A percentile compares a stretch with the other conserved stretches of the same genome.
Evolutionary conservation across 2,329 filamentous ascomycete genomes (phyloP).

Genomic region (Aspergillus fumigatiaffinis): DNA sequence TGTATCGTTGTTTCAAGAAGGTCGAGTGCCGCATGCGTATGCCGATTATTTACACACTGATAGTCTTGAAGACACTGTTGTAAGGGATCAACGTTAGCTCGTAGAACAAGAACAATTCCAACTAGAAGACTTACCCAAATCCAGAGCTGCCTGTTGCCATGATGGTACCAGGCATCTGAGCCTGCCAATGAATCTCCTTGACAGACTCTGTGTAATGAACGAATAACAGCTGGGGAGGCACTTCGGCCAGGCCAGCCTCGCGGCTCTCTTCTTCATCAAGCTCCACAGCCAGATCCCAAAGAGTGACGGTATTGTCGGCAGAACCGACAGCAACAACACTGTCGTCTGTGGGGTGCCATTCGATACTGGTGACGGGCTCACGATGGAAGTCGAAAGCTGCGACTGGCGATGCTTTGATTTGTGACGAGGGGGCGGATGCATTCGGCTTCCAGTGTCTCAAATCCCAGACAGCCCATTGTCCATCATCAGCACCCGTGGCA

Average conservation of each 20-base stretch:
- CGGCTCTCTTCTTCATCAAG: slow-evolving; percentile 94
- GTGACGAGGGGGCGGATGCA: slow-evolving; percentile 44
- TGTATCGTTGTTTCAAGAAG: background rate
- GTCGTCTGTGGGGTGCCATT: slow-evolving; percentile 98
- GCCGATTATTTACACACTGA: slow-evolving; percentile 60
- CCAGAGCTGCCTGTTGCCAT: slow-evolving; percentile 85
- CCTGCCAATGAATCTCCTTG: slow-evolving; percentile 97
- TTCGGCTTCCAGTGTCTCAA: slow-evolving; percentile 86
- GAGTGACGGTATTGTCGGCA: slow-evolving; percentile 86
- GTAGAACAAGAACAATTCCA: background rate
- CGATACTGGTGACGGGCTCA: slow-evolving; percentile 90
- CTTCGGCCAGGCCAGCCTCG: slow-evolving; percentile 80
- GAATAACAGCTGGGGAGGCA: slow-evolving; percentile 91
- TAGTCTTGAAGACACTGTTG: slow-evolving; percentile 71
- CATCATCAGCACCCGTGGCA: slow-evolving; percentile 88
- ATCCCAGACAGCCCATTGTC: slow-evolving; percentile 94
- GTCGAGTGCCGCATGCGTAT: background rate
- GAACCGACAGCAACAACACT: slow-evolving; percentile 90
- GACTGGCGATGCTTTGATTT: slow-evolving; percentile 68
- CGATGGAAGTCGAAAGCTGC: slow-evolving; percentile 94
- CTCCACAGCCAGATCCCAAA: slow-evolving; percentile 97
- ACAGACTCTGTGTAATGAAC: slow-evolving; percentile 94
- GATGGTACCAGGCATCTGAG: slow-evolving; percentile 84
- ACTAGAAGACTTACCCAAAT: slow-evolving; percentile 56
- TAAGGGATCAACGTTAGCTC: slow-evolving; percentile 14